These are phyloP conservation scores for Boletus reticuloceps DNA, from an alignment of 768 basidiomycete species.

Conservation along the genomic window DNA sequence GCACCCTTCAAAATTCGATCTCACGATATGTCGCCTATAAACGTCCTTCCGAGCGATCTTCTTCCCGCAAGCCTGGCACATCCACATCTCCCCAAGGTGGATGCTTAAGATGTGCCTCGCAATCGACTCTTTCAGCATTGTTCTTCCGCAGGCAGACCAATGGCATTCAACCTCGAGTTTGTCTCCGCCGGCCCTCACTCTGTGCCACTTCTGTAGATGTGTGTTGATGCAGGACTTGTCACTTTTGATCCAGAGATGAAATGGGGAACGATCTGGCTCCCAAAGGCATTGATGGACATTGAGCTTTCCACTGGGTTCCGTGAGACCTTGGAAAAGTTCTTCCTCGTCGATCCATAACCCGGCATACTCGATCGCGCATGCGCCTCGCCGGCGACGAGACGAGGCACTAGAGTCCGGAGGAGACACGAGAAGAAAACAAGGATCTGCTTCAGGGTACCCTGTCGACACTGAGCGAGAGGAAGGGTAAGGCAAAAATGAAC, in stretches of 20 bases:
- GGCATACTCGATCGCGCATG: slow-evolving; percentile 2
- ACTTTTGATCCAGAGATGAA: slow-evolving; percentile 14
- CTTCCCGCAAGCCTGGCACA: slow-evolving; percentile 14
- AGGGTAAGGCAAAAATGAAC: too few relatives aligned
- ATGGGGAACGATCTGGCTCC: slow-evolving; percentile 7
- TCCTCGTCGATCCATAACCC: slow-evolving; percentile 12
- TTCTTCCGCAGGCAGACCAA: slow-evolving; percentile 7
- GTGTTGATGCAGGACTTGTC: slow-evolving; percentile 15
- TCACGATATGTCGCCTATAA: slow-evolving; percentile 1
- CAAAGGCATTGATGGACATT: slow-evolving; percentile 10
- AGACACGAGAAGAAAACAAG: background rate
- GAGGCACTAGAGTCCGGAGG: background rate
- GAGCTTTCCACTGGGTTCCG: background rate
- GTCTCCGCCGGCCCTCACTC: slow-evolving; percentile 2
- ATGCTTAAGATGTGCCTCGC: slow-evolving; percentile 10
- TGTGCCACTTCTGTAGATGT: slow-evolving; percentile 19
- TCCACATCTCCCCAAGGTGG: slow-evolving; percentile 16
- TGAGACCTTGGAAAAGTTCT: slow-evolving; percentile 5
- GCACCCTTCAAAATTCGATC: background rate
- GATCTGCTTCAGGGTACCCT: too few relatives aligned
- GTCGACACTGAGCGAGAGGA: background rate
- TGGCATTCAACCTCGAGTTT: slow-evolving; percentile 2
- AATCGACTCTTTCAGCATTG: slow-evolving; percentile 22
- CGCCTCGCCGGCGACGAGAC: background rate
- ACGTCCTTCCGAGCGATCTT: slow-evolving; percentile 6